Evolutionary conservation across 495 filamentous ascomycete species (phyloP).

Genomic region (Lepraria neglecta): DNA sequence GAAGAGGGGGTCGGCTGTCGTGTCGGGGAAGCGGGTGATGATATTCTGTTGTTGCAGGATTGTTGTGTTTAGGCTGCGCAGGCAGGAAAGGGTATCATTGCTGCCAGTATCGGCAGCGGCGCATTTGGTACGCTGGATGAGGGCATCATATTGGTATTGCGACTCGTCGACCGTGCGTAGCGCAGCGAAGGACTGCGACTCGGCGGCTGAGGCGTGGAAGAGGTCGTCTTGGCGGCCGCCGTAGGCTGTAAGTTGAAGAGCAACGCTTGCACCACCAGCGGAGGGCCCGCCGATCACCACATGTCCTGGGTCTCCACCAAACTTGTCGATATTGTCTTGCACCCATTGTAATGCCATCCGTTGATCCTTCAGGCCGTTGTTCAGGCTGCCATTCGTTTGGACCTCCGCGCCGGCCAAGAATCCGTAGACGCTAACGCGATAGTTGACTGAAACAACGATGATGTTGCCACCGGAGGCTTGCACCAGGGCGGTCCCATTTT

Average conservation of each 20-base stretch:
- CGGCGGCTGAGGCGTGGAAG: conserved; percentile 58
- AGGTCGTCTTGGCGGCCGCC: conserved; percentile 48
- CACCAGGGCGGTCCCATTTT: conserved; percentile 58
- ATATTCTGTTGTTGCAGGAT: conserved; percentile 50
- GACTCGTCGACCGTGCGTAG: conserved; percentile 53
- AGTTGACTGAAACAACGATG: conserved; percentile 71
- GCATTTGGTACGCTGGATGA: conserved; percentile 54
- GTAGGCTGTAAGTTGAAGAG: conserved; percentile 61
- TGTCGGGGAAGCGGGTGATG: conserved; percentile 49
- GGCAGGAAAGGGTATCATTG: conserved; percentile 49
- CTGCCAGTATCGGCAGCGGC: conserved; percentile 20
- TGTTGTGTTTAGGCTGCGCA: conserved; percentile 46
- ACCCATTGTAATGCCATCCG: conserved; percentile 63
- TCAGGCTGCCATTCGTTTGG: conserved; percentile 47
- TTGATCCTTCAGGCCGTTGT: conserved; percentile 69
- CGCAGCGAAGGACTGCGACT: conserved; percentile 59
- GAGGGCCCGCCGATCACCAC: conserved; percentile 68
- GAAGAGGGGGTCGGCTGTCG: conserved; percentile 44
- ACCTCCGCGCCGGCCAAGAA: conserved; percentile 63
- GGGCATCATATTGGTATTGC: conserved; percentile 59
- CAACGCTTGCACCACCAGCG: conserved; percentile 62
- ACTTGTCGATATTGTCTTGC: conserved; percentile 57
- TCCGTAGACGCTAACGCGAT: conserved; percentile 68
- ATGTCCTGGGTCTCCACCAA: conserved; percentile 66
- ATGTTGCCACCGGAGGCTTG: conserved; percentile 52